Percentiles rank a stretch among this genome's conserved stretches.
Conservation (phyloP, 2,329 filamentous ascomycete genomes). For the Gliomastix tumulicola region DNA sequence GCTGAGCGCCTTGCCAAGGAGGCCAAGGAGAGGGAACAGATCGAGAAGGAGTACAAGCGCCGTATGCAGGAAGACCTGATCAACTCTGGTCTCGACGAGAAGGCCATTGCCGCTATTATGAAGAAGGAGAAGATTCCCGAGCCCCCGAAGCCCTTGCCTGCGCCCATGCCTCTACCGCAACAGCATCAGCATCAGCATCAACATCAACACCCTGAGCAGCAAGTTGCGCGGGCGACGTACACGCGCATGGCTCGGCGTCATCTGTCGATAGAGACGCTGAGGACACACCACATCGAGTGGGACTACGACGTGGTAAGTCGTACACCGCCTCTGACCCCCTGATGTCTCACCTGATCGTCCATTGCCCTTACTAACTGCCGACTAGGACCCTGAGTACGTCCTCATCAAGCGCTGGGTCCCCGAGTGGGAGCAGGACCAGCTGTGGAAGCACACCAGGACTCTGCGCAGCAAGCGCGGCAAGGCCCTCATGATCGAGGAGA, state of each 20-base stretch:
- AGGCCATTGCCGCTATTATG: slow-evolving; percentile 51
- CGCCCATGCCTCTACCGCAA: background rate
- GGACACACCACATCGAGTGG: slow-evolving; percentile 48
- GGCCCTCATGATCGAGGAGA: slow-evolving; percentile 40
- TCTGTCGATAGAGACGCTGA: slow-evolving; percentile 55
- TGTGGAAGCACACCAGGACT: slow-evolving; percentile 64
- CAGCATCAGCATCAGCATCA: slow-evolving; percentile 9
- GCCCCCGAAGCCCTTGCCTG: slow-evolving; percentile 11
- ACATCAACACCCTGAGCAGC: slow-evolving; percentile 6
- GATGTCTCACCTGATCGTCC: background rate
- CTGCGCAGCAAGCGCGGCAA: slow-evolving; percentile 50
- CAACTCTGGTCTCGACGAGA: slow-evolving; percentile 51
- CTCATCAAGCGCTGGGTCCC: slow-evolving; percentile 69
- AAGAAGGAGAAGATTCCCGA: slow-evolving; percentile 43
- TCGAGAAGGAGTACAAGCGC: slow-evolving; percentile 46
- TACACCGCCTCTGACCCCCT: background rate
- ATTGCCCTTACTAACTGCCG: slow-evolving; percentile 20
- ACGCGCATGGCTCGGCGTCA: slow-evolving; percentile 57
- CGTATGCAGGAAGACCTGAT: slow-evolving; percentile 51
- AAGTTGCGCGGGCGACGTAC: slow-evolving; percentile 41
- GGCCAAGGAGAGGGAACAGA: slow-evolving; percentile 37
- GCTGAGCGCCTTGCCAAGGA: slow-evolving; percentile 35
- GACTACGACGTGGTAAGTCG: slow-evolving; percentile 47
- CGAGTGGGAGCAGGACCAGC: slow-evolving; percentile 62
- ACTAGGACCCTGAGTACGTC: slow-evolving; percentile 60